phyloP scores from a whole-genome alignment of 805 yeast genomes.

The Tetrapisispora namnaoensis region DNA sequence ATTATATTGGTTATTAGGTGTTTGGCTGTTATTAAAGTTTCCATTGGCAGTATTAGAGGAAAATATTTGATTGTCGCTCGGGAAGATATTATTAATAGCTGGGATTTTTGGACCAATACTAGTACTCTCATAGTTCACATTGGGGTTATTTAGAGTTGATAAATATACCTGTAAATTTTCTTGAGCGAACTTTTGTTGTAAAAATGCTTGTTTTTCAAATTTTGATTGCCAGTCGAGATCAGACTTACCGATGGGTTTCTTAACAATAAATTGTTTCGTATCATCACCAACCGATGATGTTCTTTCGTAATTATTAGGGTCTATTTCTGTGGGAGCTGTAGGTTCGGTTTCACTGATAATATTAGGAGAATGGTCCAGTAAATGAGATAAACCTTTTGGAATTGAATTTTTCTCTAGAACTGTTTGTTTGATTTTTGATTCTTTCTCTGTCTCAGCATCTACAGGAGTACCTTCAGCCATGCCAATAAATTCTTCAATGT shows the following conservation, averaged over 20 bases:
- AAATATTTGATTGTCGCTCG: neutral
- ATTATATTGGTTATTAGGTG: neutral
- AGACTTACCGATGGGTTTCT: conserved; percentile 24
- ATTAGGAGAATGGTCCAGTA: conserved; percentile 11
- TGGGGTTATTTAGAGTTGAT: conserved; percentile 1
- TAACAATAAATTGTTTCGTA: conserved; percentile 21
- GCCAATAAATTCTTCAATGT: conserved; percentile 24
- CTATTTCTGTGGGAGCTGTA: neutral
- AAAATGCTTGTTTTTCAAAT: conserved; percentile 28
- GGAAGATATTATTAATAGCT: neutral
- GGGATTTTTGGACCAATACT: neutral
- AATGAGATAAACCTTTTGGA: conserved; percentile 46
- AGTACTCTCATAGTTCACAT: neutral
- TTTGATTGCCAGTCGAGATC: conserved; percentile 27
- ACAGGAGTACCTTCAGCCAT: conserved; percentile 33
- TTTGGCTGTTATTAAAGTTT: no score
- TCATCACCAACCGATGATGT: conserved; percentile 2
- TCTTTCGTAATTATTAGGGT: neutral
- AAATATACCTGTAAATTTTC: conserved; percentile 28
- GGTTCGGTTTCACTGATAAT: neutral
- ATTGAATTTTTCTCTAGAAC: conserved; percentile 43
- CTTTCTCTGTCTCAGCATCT: conserved; percentile 40
- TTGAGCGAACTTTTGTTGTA: conserved; percentile 29
- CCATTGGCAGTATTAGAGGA: neutral
- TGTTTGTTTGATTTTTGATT: conserved; percentile 39